A percentile compares a stretch with the other conserved stretches of the same genome.
phyloP scores from a whole-genome alignment of 208 protist genomes.

The Leishmania arabica region DNA sequence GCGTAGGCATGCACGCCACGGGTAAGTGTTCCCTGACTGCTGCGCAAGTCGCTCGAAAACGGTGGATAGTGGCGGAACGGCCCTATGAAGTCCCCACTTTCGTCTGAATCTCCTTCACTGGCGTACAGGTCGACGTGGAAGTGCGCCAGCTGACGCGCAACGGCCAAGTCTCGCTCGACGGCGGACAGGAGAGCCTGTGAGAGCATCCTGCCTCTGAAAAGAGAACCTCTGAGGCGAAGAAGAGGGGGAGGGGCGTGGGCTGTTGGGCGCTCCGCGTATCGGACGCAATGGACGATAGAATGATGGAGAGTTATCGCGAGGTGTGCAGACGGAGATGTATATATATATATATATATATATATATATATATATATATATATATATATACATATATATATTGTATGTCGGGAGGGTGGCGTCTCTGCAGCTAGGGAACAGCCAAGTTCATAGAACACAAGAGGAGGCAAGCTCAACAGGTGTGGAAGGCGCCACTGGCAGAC shows the following conservation, averaged over 20 bases:
- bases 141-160: slow-evolving; percentile 25
- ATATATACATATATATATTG: too few species aligned
- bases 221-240: not conserved
- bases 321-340: not conserved
- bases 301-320: not conserved
- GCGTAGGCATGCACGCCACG: not conserved
- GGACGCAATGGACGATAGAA: not conserved
- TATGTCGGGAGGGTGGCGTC: too few species aligned
- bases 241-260: not conserved
- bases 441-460: not conserved
- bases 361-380: too few species aligned
- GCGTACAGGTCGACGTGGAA: slow-evolving; percentile 18
- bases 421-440: not conserved
- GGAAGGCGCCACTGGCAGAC: not conserved
- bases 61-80: not conserved
- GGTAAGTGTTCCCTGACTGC: not conserved
- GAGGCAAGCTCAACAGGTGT: not conserved
- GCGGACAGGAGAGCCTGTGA: slow-evolving; percentile 14
- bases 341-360: too few species aligned
- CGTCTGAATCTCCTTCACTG: not conserved
- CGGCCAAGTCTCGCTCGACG: slow-evolving; percentile 23
- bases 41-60: too few species aligned
- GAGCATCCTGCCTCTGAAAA: slow-evolving; percentile 3
- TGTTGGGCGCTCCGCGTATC: not conserved
- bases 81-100: not conserved